phyloP scores from a whole-genome alignment of 1,284 basidiomycete species.

The Moesziomyces parantarcticus region DNA sequence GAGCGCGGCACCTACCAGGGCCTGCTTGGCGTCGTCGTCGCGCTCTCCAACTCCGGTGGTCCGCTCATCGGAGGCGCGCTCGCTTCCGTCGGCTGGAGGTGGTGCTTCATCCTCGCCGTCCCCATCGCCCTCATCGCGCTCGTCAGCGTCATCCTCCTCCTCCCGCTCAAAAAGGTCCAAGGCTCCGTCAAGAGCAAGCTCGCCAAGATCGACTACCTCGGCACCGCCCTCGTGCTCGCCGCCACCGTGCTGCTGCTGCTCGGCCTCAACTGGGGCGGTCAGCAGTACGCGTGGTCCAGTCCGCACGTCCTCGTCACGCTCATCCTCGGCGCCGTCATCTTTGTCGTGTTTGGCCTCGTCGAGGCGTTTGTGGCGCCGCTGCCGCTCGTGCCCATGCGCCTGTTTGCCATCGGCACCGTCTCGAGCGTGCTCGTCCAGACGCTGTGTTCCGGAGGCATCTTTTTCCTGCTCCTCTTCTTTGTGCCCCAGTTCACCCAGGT shows the following conservation, averaged over 20 bases:
- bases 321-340: conserved; percentile 73
- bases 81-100: conserved; percentile 34
- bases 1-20: conserved; percentile 58
- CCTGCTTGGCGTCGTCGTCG: conserved; percentile 50
- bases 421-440: conserved; percentile 74
- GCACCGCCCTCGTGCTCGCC: conserved; percentile 36
- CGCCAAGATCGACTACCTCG: conserved; percentile 43
- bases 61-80: conserved; percentile 56
- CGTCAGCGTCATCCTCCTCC: conserved; percentile 33
- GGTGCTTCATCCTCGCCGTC: conserved; percentile 48
- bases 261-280: conserved; percentile 76
- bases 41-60: conserved; percentile 50
- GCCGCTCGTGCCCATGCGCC: conserved; percentile 71
- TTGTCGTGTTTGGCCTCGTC: conserved; percentile 76
- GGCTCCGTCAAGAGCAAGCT: conserved; percentile 40
- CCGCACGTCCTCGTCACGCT: conserved; percentile 71
- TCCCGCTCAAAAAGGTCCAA: conserved; percentile 51
- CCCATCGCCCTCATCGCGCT: conserved; percentile 36
- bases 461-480: conserved; percentile 69
- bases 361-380: conserved; percentile 78
- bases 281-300: conserved; percentile 67
- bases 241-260: conserved; percentile 66
- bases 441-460: conserved; percentile 52
- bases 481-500: conserved; percentile 82
- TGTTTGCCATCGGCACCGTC: conserved; percentile 79